These are phyloP conservation scores for Lagenidium sp. DNA, from an alignment of 352 stramenopile species.

Conservation along the genomic window DNA sequence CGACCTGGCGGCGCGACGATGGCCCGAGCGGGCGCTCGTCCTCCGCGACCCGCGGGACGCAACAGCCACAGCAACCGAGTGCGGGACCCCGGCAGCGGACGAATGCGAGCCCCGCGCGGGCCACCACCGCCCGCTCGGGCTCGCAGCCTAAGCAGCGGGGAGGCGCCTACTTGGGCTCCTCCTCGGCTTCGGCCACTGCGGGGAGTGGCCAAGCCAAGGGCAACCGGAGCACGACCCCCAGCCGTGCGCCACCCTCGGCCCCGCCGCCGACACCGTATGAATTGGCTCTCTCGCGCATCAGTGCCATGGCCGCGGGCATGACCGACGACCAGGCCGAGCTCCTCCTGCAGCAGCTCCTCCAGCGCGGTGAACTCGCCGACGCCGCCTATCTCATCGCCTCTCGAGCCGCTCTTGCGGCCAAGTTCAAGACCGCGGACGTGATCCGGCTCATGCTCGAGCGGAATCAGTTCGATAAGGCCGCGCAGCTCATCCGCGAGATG, in stretches of 20 bases:
- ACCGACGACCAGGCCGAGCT: conserved; percentile 38
- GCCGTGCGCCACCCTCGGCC: not conserved
- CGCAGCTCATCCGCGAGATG: conserved; percentile 66
- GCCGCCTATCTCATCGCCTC: conserved; percentile 63
- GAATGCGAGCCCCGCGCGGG: too few species aligned
- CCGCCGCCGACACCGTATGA: conserved; percentile 21
- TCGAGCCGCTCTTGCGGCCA: conserved; percentile 29
- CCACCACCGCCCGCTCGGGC: too few species aligned
- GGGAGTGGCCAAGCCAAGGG: too few species aligned
- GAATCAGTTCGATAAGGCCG: conserved; percentile 47
- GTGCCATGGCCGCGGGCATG: conserved; percentile 20
- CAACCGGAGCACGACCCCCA: too few species aligned
- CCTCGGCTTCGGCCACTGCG: too few species aligned
- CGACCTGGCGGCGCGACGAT: too few species aligned
- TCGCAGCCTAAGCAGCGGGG: conserved; percentile 45
- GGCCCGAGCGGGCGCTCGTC: too few species aligned
- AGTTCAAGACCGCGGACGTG: conserved; percentile 76
- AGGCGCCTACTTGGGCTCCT: too few species aligned
- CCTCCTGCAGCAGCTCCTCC: conserved; percentile 45
- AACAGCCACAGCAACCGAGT: too few species aligned
- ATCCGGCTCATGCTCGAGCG: conserved; percentile 68
- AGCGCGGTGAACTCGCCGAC: conserved; percentile 33
- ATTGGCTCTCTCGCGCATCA: conserved; percentile 22
- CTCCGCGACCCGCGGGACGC: too few species aligned
- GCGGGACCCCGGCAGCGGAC: too few species aligned